Base-by-base conservation (phyloP, 2,329 filamentous ascomycete species). In the Albifimbria verrucaria region DNA sequence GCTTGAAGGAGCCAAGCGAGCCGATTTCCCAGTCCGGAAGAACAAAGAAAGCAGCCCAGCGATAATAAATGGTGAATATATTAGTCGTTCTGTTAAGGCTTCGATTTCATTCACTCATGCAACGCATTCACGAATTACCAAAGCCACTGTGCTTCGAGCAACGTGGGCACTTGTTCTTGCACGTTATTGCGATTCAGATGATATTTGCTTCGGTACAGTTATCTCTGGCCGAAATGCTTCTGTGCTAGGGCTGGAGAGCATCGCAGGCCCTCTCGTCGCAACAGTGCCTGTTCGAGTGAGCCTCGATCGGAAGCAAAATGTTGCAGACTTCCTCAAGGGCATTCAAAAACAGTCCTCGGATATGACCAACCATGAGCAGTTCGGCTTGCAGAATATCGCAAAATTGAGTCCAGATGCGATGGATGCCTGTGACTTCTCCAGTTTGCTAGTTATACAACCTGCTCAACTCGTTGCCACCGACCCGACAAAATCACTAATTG, bases 191-290 rank as follows among this genome's bases (percentile, higher is more conserved):
- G 57, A 52, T 17, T 36, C 48, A 4, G 45, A 54, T 7, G 62
- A 63, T 48, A 53, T 68, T 0, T 26, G 60, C 1, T 69, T 68
- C 36, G 66, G 64, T 2, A 56, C 54, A 3, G 62, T 62, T 1
- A 50, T 66, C 1, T 64, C 64, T 1, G 68, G 68, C 10, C 62
- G 68, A 1, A 57, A 64, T 11, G 60, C 63, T 3, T 55, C 60
- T 1, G 51, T 71, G 2, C 32, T 44, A 2, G 63, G 60, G 7
- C 58, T 71, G 1, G 59, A 62, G 6, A 51, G 56, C 1, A 62
- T 69, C 4, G 50, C 59, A 2, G 68, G 65, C 1, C 66, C 67
- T 3, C 62, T 62, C 1, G 65, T 71, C 18, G 60, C 64, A 15
- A 67, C 65, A 3, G 55, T 71, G 0, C 68, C 67, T 3, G 42